Evolutionary conservation across 768 basidiomycete genomes (phyloP).

Genomic region (Amanita rimosa): DNA sequence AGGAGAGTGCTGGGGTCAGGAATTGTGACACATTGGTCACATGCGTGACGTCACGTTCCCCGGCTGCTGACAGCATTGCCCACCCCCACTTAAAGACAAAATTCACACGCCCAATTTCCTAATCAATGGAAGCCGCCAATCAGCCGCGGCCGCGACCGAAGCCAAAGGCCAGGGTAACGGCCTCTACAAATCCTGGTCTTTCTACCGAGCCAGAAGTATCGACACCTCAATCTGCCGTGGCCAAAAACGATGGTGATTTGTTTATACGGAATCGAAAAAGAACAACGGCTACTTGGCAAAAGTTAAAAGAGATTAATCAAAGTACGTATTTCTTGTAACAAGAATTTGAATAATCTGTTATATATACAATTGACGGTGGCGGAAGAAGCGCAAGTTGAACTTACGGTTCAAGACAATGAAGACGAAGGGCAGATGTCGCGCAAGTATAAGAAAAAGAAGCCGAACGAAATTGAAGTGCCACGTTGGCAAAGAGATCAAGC

Average conservation of each 20-base stretch:
- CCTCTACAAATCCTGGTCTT: slow-evolving; percentile 9
- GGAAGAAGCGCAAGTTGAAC: slow-evolving; percentile 6
- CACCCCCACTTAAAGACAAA: no score
- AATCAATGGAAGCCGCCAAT: slow-evolving; percentile 20
- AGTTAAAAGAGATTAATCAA: slow-evolving; percentile 42
- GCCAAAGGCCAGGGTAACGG: slow-evolving; percentile 23
- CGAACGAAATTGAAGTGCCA: slow-evolving; percentile 18
- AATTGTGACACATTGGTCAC: no score
- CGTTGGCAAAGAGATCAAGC: slow-evolving; percentile 32
- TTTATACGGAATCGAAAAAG: slow-evolving; percentile 61
- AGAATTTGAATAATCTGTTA: neutral
- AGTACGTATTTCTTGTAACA: slow-evolving; percentile 25
- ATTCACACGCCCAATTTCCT: slow-evolving; percentile 31
- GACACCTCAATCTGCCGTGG: slow-evolving; percentile 15
- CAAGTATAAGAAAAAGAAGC: slow-evolving; percentile 29
- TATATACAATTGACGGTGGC: neutral
- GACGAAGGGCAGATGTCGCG: slow-evolving; percentile 20
- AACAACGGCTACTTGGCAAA: slow-evolving; percentile 45
- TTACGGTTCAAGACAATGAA: slow-evolving; percentile 11
- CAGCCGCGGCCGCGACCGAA: slow-evolving; percentile 45
- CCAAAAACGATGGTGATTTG: slow-evolving; percentile 52
- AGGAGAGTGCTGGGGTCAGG: no score
- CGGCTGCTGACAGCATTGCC: no score
- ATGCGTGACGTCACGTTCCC: no score
- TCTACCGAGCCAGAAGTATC: slow-evolving; percentile 12